Conservation (phyloP, 2,329 filamentous ascomycete species). For the Paecilomyces formosus region DNA sequence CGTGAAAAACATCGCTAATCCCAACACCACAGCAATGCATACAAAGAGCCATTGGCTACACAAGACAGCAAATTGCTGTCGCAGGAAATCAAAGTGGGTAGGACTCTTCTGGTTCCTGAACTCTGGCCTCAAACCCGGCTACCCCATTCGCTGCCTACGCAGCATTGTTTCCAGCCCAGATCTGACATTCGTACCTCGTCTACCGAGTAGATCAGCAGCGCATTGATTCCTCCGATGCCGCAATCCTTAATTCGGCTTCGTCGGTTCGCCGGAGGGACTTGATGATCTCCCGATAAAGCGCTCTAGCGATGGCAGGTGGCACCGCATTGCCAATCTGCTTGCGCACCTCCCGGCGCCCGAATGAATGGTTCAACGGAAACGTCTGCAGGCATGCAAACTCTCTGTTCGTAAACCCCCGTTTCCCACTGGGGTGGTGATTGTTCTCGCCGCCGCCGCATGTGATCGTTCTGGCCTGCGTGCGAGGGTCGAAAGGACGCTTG, state of each 20-base stretch:
- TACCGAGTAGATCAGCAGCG: not conserved
- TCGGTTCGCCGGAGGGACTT: conserved; percentile 31
- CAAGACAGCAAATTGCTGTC: not conserved
- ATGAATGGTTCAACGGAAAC: conserved; percentile 57
- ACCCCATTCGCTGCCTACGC: not conserved
- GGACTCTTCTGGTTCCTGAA: not conserved
- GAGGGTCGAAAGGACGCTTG: conserved; percentile 37
- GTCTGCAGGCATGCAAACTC: conserved; percentile 65
- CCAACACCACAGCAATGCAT: not conserved
- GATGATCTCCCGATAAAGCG: conserved; percentile 30
- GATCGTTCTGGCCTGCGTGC: conserved; percentile 51
- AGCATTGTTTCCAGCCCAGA: not conserved
- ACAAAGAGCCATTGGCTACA: not conserved
- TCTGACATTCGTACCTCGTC: no score
- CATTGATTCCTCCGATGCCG: not conserved
- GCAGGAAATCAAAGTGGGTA: not conserved
- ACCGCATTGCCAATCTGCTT: conserved; percentile 76
- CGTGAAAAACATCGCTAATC: not conserved
- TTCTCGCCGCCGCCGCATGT: conserved; percentile 54
- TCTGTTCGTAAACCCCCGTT: conserved; percentile 55
- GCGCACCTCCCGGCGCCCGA: conserved; percentile 37
- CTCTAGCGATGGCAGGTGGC: conserved; percentile 47
- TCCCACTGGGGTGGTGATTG: conserved; percentile 60
- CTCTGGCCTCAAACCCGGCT: not conserved
- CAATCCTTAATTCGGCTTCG: conserved; percentile 4